A percentile compares a stretch with the other conserved stretches of the same genome.
These are phyloP conservation scores for Mycena sanguinolenta DNA, from an alignment of 768 basidiomycete species.

Conservation along the genomic window DNA sequence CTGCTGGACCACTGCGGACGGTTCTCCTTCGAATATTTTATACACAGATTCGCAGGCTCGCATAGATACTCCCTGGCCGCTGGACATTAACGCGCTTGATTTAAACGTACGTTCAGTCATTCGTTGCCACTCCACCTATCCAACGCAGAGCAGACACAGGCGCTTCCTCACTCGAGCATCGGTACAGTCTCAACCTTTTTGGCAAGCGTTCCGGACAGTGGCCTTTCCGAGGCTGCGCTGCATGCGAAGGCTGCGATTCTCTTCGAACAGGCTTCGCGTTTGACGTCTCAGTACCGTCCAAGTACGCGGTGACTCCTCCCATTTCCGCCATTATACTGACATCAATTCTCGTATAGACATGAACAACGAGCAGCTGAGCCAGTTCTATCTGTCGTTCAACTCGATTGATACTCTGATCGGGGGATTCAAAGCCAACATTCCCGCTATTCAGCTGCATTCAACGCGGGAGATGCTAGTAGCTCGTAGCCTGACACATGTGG, in stretches of 20 bases:
- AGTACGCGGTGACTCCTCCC: conserved; percentile 35
- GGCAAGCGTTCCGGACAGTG: conserved; percentile 15
- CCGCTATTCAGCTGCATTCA: conserved; percentile 7
- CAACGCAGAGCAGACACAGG: conserved; percentile 26
- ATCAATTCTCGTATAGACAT: conserved; percentile 34
- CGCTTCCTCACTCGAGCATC: conserved; percentile 10
- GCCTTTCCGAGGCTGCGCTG: conserved; percentile 17
- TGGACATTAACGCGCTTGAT: conserved; percentile 30
- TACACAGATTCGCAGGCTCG: conserved; percentile 42
- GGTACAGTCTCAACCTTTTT: conserved; percentile 32
- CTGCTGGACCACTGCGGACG: conserved; percentile 48
- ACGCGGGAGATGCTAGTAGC: conserved; percentile 38
- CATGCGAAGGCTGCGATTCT: conserved; percentile 38
- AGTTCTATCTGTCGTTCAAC: conserved; percentile 42
- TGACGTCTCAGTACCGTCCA: conserved; percentile 37
- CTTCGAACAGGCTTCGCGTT: conserved; percentile 43
- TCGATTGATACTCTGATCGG: conserved; percentile 45
- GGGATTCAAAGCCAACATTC: conserved; percentile 27
- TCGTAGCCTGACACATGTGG: conserved; percentile 42
- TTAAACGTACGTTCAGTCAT: conserved; percentile 7
- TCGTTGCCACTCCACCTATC: background rate
- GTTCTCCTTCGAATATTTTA: conserved; percentile 46
- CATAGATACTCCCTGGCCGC: conserved; percentile 60
- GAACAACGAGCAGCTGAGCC: conserved; percentile 35
- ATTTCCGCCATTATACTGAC: background rate